Evolutionary conservation across 192 early-diverging fungal species (phyloP), one percentile per base, ranked within the genome.

Genomic region (Martensiomyces pterosporus): DNA sequence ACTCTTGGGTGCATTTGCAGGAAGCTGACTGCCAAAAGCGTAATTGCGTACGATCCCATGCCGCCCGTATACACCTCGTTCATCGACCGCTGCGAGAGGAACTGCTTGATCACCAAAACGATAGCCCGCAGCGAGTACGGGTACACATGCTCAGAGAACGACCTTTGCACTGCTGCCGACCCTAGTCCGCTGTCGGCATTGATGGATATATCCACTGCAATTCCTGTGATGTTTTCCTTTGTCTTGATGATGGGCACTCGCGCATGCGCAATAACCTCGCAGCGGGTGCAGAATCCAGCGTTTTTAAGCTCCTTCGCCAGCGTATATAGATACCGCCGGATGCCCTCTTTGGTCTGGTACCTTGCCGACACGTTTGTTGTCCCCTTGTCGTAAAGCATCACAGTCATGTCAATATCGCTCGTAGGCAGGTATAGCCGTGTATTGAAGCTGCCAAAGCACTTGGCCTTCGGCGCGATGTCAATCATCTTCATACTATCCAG

Each of bases 211-310:
- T 98, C 95, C n/a, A 91, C 81, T 3, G 79, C 68, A 33, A 87
- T 80, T 1, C 67, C 61, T 0, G 88, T 92, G n/a, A 92, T 55
- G 7, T 43, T 38, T 55, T 98, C 95, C 5, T 68, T 60, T 26
- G 82, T 85, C 64, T 98, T 98, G 53, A 98, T 85, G 47, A 98
- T 92, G 3, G 93, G 95, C 5, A 98, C 92, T 45, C 87, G 70
- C 1, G 88, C 89, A 35, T 78, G 68, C 9, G 67, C 45, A 52
- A 93, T 87, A 4, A 84, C 76, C 33, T 80, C 67, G 19, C 81
- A 66, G 21, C 58, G 56, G 1, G 23, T 38, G 6, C 64, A 70
- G 9, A 88, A 74, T 1, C 67, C 65, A 0, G 50, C 36, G 3
- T 60, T 46, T 17, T 69, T 47, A 19, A 93, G 46, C 16, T 58